These are phyloP conservation scores for Calendula officinalis DNA, from an alignment of 129 eudicot species.

Conservation along the genomic window DNA sequence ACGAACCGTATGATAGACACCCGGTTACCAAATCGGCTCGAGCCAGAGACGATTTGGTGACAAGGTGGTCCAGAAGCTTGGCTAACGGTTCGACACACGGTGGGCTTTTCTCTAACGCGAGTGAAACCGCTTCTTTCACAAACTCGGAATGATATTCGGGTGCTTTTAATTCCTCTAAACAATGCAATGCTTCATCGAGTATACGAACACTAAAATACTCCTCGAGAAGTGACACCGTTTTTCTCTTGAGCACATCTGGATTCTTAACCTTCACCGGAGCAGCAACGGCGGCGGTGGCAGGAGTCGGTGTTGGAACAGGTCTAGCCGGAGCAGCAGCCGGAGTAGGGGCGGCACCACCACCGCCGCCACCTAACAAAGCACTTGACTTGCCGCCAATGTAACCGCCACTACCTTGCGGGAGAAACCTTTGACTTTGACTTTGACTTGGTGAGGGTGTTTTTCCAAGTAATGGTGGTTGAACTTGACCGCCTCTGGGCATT, in stretches of 20 bases:
- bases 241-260: constrained; percentile 52
- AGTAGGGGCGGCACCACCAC: constrained; percentile 39
- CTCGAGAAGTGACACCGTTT: constrained; percentile 66
- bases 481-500: constrained; percentile 46
- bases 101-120: constrained; percentile 74
- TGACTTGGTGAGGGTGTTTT: constrained; percentile 59
- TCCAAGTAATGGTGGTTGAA: constrained; percentile 47
- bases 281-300: constrained; percentile 27
- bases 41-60: constrained; percentile 58
- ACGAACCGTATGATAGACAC: constrained; percentile 53
- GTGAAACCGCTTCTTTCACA: constrained; percentile 71
- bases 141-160: constrained; percentile 74
- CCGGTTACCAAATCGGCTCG: constrained; percentile 50
- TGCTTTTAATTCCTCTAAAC: constrained; percentile 76
- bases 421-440: constrained; percentile 51
- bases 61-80: constrained; percentile 61
- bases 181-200: constrained; percentile 82
- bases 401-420: constrained; percentile 76
- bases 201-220: constrained; percentile 77
- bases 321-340: constrained; percentile 25
- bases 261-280: constrained; percentile 35
- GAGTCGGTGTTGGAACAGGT: constrained; percentile 31
- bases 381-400: constrained; percentile 62
- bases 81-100: constrained; percentile 76
- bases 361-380: constrained; percentile 51